phyloP scores from a whole-genome alignment of 495 filamentous ascomycete species.

The Endocarpon pusillum region DNA sequence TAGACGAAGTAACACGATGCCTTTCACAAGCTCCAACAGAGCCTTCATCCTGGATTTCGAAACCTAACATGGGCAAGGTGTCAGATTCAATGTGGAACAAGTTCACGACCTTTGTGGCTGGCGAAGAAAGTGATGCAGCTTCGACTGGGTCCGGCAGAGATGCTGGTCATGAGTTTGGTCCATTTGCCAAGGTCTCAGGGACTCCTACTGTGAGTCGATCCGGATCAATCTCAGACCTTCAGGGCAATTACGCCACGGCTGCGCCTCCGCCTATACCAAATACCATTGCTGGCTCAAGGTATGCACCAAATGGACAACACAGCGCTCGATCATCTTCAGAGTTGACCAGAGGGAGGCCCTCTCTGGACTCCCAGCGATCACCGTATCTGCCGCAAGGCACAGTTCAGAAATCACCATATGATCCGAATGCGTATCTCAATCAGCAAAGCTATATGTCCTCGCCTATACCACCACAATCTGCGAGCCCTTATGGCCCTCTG shows the following conservation, averaged over 20 bases:
- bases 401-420: too few species aligned
- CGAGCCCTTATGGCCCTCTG: too few species aligned
- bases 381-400: slow-evolving; percentile 11
- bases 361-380: slow-evolving; percentile 30
- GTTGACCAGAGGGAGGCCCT: slow-evolving; percentile 26
- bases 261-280: slow-evolving; percentile 21
- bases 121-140: slow-evolving; percentile 57
- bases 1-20: slow-evolving; percentile 72
- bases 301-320: slow-evolving; percentile 40
- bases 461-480: too few species aligned
- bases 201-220: slow-evolving; percentile 73
- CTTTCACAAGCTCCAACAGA: slow-evolving; percentile 73
- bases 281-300: slow-evolving; percentile 36
- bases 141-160: slow-evolving; percentile 41
- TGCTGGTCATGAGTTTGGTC: slow-evolving; percentile 43
- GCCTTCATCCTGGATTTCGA: slow-evolving; percentile 63
- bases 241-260: slow-evolving; percentile 36
- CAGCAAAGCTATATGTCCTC: too few species aligned
- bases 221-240: slow-evolving; percentile 60
- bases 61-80: slow-evolving; percentile 87
- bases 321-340: slow-evolving; percentile 32
- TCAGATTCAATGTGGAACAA: slow-evolving; percentile 72
- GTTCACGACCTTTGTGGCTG: slow-evolving; percentile 88
- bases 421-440: too few species aligned
- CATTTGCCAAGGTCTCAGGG: slow-evolving; percentile 63